These are phyloP conservation scores for Plantago coronopus DNA, from an alignment of 305 asterid genomes.

Conservation along the genomic window DNA sequence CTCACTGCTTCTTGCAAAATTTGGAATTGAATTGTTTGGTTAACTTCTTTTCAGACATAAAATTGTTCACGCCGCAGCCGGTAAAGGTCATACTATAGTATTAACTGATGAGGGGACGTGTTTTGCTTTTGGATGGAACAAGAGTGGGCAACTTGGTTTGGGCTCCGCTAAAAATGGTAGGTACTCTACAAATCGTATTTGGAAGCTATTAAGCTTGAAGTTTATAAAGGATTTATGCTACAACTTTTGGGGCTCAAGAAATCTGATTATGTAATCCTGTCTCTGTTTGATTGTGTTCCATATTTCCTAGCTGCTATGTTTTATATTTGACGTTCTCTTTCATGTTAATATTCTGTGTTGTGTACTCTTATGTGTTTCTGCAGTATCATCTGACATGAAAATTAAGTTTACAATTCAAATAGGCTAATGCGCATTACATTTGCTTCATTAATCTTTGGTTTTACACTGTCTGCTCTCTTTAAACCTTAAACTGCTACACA, in stretches of 20 bases:
- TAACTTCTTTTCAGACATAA: conserved; percentile 52
- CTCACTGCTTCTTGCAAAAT: not conserved
- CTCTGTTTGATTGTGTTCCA: not conserved
- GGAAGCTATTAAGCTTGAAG: not conserved
- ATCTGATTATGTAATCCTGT: conserved; percentile 10
- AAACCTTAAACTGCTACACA: too few species aligned
- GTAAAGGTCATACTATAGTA: conserved; percentile 82
- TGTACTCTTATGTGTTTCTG: not conserved
- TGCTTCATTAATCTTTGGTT: too few species aligned
- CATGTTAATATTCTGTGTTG: conserved; percentile 10
- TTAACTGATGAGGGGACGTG: conserved; percentile 73
- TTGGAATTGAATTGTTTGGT: not conserved
- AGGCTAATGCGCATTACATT: too few species aligned
- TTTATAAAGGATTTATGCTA: not conserved
- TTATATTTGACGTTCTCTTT: not conserved
- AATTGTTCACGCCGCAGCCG: conserved; percentile 67
- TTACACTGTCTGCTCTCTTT: too few species aligned
- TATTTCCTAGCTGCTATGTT: conserved; percentile 3
- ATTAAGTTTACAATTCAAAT: too few species aligned
- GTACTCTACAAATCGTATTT: conserved; percentile 15
- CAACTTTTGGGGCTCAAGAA: conserved; percentile 2
- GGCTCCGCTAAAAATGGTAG: conserved; percentile 80
- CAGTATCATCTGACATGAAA: not conserved
- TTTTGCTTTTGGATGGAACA: conserved; percentile 92
- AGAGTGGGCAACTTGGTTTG: conserved; percentile 86